Percentiles rank a stretch among this genome's conserved stretches.
These are phyloP conservation scores for Cylindricascospora bacillispora DNA, from an alignment of 1,139 yeast genomes.

Conservation along the genomic window DNA sequence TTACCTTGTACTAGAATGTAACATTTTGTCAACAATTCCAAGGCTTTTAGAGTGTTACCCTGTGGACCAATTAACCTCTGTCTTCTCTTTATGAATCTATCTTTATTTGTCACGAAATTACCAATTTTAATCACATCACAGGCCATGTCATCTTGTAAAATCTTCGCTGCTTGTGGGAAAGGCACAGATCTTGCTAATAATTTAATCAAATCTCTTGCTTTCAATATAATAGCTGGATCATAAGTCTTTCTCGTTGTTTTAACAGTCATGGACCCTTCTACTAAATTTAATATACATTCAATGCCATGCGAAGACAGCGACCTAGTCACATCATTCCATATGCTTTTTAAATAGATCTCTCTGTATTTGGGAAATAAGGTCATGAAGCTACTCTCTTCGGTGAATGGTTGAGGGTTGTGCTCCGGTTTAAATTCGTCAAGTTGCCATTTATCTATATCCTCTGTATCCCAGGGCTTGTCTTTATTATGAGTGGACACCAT, in stretches of 20 bases:
- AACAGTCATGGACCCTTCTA: conserved; percentile 96
- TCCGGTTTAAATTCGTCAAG: conserved; percentile 82
- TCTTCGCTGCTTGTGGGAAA: conserved; percentile 88
- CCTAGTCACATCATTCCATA: conserved; percentile 89
- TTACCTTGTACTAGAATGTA: conserved; percentile 94
- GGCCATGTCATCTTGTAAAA: conserved; percentile 82
- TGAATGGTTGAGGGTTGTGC: conserved; percentile 70
- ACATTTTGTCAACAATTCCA: conserved; percentile 85
- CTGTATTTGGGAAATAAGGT: conserved; percentile 94
- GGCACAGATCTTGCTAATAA: conserved; percentile 94
- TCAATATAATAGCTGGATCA: conserved; percentile 89
- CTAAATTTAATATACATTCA: conserved; percentile 73
- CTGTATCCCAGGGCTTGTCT: conserved; percentile 98
- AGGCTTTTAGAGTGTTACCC: conserved; percentile 91
- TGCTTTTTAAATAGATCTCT: conserved; percentile 74
- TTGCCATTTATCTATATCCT: conserved; percentile 89
- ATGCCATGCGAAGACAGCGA: conserved; percentile 62
- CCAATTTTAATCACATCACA: conserved; percentile 96
- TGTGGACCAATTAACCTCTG: conserved; percentile 95
- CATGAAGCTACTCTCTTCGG: conserved; percentile 92
- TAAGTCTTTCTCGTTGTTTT: conserved; percentile 89
- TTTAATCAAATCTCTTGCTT: conserved; percentile 90
- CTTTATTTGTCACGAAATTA: conserved; percentile 76
- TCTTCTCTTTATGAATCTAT: conserved; percentile 87
- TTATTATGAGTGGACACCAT: conserved; percentile 91